Evolutionary conservation across 768 basidiomycete species (phyloP).

Genomic region (Serendipita vermifera): DNA sequence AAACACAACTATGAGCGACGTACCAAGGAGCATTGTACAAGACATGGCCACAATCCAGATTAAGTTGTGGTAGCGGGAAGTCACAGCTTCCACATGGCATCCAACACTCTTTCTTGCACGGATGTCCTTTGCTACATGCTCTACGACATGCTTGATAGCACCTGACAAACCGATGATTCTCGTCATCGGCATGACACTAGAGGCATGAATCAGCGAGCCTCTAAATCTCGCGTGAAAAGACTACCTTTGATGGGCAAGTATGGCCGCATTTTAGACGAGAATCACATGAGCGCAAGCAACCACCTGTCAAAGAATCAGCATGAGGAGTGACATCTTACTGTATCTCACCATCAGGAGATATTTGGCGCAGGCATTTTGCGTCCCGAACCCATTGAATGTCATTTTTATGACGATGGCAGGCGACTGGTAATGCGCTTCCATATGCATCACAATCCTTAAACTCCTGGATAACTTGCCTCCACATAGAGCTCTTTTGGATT

Average conservation of each 20-base stretch:
- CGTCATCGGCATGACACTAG: slow-evolving; percentile 52
- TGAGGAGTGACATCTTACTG: neutral
- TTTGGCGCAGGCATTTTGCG: slow-evolving; percentile 37
- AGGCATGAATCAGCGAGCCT: neutral
- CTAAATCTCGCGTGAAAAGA: neutral
- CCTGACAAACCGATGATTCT: slow-evolving; percentile 34
- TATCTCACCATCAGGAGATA: slow-evolving; percentile 44
- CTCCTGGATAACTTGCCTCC: slow-evolving; percentile 45
- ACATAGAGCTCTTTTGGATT: slow-evolving; percentile 39
- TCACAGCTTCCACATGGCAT: slow-evolving; percentile 40
- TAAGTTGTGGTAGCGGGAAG: slow-evolving; percentile 34
- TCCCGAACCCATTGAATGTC: slow-evolving; percentile 29
- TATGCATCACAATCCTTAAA: slow-evolving; percentile 35
- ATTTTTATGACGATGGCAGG: slow-evolving; percentile 44
- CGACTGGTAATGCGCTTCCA: slow-evolving; percentile 42
- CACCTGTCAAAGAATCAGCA: slow-evolving; percentile 29
- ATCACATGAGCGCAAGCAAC: slow-evolving; percentile 47
- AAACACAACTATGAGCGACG: no score
- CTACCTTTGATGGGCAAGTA: slow-evolving; percentile 48
- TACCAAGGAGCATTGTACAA: slow-evolving; percentile 38
- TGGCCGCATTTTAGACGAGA: slow-evolving; percentile 47
- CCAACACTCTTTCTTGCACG: slow-evolving; percentile 42
- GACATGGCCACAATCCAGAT: slow-evolving; percentile 47
- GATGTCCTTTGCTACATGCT: slow-evolving; percentile 44
- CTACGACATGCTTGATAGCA: slow-evolving; percentile 39